Evolutionary conservation across 768 basidiomycete genomes (phyloP), one percentile per base, ranked within the genome.

Genomic region (Neoboletus brunneissimus): DNA sequence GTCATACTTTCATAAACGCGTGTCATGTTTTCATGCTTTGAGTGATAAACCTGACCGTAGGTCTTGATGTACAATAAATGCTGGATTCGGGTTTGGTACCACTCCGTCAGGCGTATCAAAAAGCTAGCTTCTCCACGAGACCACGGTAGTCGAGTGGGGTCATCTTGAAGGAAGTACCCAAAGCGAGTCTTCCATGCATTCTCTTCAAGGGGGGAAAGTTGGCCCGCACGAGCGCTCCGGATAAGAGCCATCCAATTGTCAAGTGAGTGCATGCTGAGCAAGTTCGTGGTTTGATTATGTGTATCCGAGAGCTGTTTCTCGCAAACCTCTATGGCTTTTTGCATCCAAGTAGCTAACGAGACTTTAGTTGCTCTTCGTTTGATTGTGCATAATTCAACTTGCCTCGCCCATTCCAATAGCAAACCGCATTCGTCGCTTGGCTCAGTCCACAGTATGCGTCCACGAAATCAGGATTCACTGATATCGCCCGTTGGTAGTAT

Each of bases 401-500:
- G 73, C 67, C n/a, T 71, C 73, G 43, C 65, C 76, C 55, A 71
- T 67, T 44, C 78, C 78, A 81, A 60, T 77, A 76, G 59, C 80
- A 81, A 12, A 81, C 67, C 0, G 81, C 75, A 50, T 70, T 73
- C 37, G 76, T 73, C 15, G 81, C 73, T 51, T 76, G 77, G 45
- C 67, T 74, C n/a, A 80, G 60, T 18, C 80, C 80, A 56, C 79
- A 80, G 15, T 79, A 69, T 1, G 79, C 80, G 56, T 81, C 81
- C 0, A 76, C 69, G 20, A 82, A 75, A 16, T 72, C 59, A 7
- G 79, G 75, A 57, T 80, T 79, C 15, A 68, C 66, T 18, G 68
- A 58, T 18, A 79, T 71, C 4, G 80, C 80, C 12, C 77, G 72
- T 15, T 73, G 67, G 51, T 81, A 81, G 65, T 76, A 81, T 13